phyloP scores from a whole-genome alignment of 176 grass and related monocot genomes.

The Bolboschoenus planiculmis region DNA sequence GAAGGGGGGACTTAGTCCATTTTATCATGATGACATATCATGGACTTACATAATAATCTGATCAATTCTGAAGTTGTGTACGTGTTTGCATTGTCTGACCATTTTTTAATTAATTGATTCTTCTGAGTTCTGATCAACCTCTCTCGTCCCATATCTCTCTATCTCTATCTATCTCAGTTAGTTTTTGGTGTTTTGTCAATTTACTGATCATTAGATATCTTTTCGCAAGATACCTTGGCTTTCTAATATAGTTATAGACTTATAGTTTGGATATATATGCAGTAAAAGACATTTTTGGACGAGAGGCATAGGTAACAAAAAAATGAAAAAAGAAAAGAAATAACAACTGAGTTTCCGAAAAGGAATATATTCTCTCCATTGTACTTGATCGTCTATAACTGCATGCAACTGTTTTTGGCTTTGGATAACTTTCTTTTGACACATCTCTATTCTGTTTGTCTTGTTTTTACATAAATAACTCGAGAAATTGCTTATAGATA shows the following conservation, averaged over 20 bases:
- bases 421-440: neutral
- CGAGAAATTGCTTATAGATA: too few species aligned
- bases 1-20: neutral
- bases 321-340: too few species aligned
- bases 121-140: too few species aligned
- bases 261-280: neutral
- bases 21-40: neutral
- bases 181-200: conserved; percentile 9
- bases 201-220: neutral
- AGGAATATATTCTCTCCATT: too few species aligned
- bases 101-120: neutral
- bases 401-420: neutral
- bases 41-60: too few species aligned
- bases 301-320: too few species aligned
- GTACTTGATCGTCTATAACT: too few species aligned
- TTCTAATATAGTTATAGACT: neutral
- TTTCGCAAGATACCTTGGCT: too few species aligned
- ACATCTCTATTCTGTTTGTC: neutral
- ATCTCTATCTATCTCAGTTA: neutral
- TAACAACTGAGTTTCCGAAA: too few species aligned
- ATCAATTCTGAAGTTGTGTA: too few species aligned
- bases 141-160: neutral
- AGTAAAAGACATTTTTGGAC: too few species aligned
- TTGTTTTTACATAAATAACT: too few species aligned
- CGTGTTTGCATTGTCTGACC: neutral